Percentiles rank a stretch among this genome's conserved stretches.
Evolutionary conservation across 805 yeast species (phyloP).

Genomic region (Teunomyces atbi): DNA sequence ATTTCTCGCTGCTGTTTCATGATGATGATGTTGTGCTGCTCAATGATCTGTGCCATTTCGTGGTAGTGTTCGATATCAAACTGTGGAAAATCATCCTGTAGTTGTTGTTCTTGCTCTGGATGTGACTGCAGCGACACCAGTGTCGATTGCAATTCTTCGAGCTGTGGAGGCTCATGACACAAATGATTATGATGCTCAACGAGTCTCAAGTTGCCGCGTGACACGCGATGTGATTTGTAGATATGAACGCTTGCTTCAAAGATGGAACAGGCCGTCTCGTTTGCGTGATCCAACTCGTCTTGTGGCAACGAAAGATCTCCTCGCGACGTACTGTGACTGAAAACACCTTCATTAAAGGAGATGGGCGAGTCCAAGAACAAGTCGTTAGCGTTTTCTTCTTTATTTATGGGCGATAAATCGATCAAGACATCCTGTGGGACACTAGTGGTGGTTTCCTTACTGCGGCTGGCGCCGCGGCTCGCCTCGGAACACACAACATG

Average conservation of each 20-base stretch:
- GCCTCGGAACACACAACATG: neutral
- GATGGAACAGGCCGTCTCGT: constrained; percentile 11
- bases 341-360: constrained; percentile 13
- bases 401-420: neutral
- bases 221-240: constrained; percentile 10
- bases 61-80: constrained; percentile 13
- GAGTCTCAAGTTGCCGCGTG: constrained; percentile 6
- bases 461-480: neutral
- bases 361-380: constrained; percentile 1
- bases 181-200: constrained; percentile 1
- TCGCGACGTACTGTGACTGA: constrained; percentile 17
- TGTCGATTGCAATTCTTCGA: neutral
- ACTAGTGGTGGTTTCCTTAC: neutral
- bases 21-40: constrained; percentile 21
- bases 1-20: constrained; percentile 26
- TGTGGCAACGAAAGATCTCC: constrained; percentile 8
- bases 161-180: neutral
- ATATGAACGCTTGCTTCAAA: constrained; percentile 14
- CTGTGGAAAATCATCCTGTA: neutral
- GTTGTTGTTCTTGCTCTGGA: neutral
- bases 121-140: neutral
- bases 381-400: neutral
- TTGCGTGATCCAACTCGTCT: constrained; percentile 7
- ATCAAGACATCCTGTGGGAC: neutral
- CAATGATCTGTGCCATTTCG: constrained; percentile 23